Conservation (phyloP, 345 rosid genomes). For the Corchorus olitorius region DNA sequence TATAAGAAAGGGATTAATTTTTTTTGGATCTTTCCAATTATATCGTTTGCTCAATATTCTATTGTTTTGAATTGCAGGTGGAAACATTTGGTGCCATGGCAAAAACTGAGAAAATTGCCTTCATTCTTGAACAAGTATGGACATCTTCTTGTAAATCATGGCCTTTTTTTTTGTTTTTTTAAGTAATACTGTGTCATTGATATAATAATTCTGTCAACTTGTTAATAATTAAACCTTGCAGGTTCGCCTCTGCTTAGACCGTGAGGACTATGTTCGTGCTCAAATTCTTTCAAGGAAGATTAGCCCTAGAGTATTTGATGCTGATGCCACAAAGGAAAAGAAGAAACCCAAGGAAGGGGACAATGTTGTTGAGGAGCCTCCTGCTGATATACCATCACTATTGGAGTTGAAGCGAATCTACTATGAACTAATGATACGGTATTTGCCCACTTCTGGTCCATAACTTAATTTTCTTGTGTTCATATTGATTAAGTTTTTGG, state of each 20-base stretch:
- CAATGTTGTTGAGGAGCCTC: conserved; percentile 82
- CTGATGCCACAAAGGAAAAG: conserved; percentile 76
- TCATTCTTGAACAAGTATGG: conserved; percentile 89
- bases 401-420: conserved; percentile 80
- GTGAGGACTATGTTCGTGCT: conserved; percentile 90
- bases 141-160: not conserved
- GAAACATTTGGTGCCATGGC: conserved; percentile 99
- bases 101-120: conserved; percentile 92
- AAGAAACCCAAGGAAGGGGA: conserved; percentile 96
- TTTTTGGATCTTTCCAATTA: not conserved
- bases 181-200: not conserved
- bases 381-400: conserved; percentile 91
- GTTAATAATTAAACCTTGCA: conserved; percentile 32
- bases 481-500: not conserved
- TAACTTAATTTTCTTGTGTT: not conserved
- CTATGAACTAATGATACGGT: conserved; percentile 93
- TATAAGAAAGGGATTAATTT: not conserved
- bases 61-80: conserved; percentile 51
- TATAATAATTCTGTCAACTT: conserved; percentile 6
- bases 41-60: conserved; percentile 15
- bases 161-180: not conserved
- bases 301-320: conserved; percentile 84
- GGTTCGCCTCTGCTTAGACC: conserved; percentile 91
- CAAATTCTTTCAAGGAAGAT: conserved; percentile 97
- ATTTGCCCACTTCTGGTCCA: conserved; percentile 6